These are phyloP conservation scores for Mycena alexandri DNA, from an alignment of 768 basidiomycete species.

Conservation along the genomic window DNA sequence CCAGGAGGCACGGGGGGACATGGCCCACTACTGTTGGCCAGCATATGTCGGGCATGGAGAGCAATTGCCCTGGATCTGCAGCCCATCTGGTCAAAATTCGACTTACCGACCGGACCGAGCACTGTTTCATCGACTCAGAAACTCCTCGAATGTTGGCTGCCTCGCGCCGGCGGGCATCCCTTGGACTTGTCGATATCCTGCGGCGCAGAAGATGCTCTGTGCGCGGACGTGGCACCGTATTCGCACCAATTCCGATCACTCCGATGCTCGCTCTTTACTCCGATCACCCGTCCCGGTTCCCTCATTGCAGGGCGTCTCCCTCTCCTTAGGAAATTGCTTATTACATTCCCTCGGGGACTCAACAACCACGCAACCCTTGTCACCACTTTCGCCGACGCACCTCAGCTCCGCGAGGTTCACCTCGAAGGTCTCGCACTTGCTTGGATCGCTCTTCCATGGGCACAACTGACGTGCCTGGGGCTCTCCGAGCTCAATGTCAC, in stretches of 20 bases:
- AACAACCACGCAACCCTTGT: not conserved
- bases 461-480: not conserved
- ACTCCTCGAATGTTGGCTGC: slow-evolving; percentile 5
- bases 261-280: not conserved
- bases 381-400: slow-evolving; percentile 15
- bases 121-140: not conserved
- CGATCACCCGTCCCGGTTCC: not conserved
- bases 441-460: not conserved
- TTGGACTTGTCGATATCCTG: not conserved
- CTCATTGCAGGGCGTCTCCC: slow-evolving; percentile 2
- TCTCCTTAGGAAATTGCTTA: not conserved
- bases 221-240: not conserved
- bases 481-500: not conserved
- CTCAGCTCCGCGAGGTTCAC: slow-evolving; percentile 1
- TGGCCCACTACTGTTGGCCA: slow-evolving; percentile 19
- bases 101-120: not conserved
- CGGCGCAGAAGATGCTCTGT: not conserved
- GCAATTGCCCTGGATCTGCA: not conserved
- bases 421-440: not conserved
- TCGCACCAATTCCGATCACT: not conserved
- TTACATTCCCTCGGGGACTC: not conserved
- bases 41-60: not conserved
- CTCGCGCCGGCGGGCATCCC: slow-evolving; percentile 8
- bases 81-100: slow-evolving; percentile 4
- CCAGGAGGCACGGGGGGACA: not conserved